Base-by-base conservation (phyloP, 371 early-diverging fungal genomes). In the Mucor piriformis region DNA sequence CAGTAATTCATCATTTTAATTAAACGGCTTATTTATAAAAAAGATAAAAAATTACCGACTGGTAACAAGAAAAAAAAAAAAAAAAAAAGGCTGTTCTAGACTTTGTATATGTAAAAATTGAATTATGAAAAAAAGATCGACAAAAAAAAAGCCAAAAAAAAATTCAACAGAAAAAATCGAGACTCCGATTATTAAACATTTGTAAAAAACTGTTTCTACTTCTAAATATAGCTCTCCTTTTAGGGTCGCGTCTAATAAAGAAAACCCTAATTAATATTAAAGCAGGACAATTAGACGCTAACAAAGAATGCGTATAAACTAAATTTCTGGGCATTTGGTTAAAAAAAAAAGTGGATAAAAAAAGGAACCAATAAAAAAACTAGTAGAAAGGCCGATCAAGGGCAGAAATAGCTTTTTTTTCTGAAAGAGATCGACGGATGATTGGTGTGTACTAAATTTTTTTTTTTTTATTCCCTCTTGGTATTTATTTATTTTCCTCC, bases 371-470 rank as follows among this genome's bases (percentile, higher is more conserved):
- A 66, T 66, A 54, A 61, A 16, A 42, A 21, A 13, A 12, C 6
- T 57, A 18, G 61, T 58, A 61, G 62, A 66, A 66, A 52, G 66
- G 57, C 67, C 67, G 67, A 66, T 66, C 62, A 51, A 54, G 34
- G 37, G 49, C 44, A 57, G 56, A 61, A 51, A 46, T 23, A 49
- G 25, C 34, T 37, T 54, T 54, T 54, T 54, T 57, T 38, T 34
- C 16, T n/a, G 50, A 63, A 64, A 44, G 50, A 61, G 69, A 69
- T 69, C 69, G 69, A 69, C 69, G 56, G 47, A 54, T 69, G 69
- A 69, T 69, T 69, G 69, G 69, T 69, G 21, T 23, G 46, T 46
- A 46, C 32, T 47, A 46, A 42, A 20, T 34, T 24, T 48, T 18
- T 18, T 21, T 23, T 42, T 29, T 44, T 33, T 49, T 40, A 44